Evolutionary conservation across 805 yeast genomes (phyloP).

Genomic region (Priceomyces fermenticarens): DNA sequence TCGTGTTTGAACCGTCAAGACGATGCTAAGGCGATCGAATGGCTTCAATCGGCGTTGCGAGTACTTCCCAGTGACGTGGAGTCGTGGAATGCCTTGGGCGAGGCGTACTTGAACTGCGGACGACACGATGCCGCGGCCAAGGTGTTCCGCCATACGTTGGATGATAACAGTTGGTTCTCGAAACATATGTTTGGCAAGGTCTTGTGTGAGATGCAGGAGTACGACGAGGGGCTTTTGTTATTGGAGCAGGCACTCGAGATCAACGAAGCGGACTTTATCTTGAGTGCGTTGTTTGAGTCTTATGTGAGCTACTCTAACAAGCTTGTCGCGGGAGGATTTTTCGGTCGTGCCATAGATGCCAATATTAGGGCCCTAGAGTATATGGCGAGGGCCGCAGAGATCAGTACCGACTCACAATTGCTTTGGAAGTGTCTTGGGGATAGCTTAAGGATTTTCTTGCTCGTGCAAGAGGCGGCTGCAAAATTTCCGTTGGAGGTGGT

Average conservation of each 20-base stretch:
- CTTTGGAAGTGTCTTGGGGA: constrained; percentile 69
- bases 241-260: constrained; percentile 40
- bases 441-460: constrained; percentile 50
- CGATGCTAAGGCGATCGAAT: constrained; percentile 77
- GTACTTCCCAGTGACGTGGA: constrained; percentile 62
- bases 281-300: constrained; percentile 56
- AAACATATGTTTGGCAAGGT: constrained; percentile 66
- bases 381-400: constrained; percentile 33
- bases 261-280: constrained; percentile 4
- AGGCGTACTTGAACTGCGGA: constrained; percentile 83
- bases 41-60: constrained; percentile 84
- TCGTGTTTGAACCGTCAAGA: constrained; percentile 68
- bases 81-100: constrained; percentile 97
- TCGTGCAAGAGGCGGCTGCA: constrained; percentile 51
- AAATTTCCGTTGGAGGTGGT: constrained; percentile 41
- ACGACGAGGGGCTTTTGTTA: constrained; percentile 52
- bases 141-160: constrained; percentile 68
- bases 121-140: constrained; percentile 81
- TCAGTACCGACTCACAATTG: constrained; percentile 41
- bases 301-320: constrained; percentile 52
- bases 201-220: constrained; percentile 62
- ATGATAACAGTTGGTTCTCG: constrained; percentile 59
- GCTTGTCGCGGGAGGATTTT: constrained; percentile 57
- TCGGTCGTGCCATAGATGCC: constrained; percentile 57
- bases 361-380: constrained; percentile 47